Conservation (phyloP, 2,329 filamentous ascomycete species). For the Lachnellula subtilissima region DNA sequence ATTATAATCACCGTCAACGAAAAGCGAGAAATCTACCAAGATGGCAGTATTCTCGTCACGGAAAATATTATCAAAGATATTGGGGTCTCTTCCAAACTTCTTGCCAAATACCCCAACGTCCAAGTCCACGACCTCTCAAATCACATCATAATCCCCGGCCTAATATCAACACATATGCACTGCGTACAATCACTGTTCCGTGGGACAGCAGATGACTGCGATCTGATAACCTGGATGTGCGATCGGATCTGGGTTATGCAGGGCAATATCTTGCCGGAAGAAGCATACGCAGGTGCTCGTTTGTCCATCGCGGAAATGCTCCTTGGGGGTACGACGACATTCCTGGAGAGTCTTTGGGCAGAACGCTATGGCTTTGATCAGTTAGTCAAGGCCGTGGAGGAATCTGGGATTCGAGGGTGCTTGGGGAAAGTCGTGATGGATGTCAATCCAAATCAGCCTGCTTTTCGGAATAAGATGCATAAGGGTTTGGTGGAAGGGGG, state of each 20-base stretch:
- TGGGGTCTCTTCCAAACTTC: background rate
- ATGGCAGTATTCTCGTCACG: conserved; percentile 6
- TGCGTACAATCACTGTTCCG: conserved; percentile 2
- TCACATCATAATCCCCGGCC: conserved; percentile 4
- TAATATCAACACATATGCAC: conserved; percentile 7
- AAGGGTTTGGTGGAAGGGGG: conserved; percentile 5
- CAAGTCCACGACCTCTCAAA: background rate
- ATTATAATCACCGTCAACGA: conserved; percentile 5
- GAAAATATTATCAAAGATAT: conserved; percentile 5
- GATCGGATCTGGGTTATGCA: conserved; percentile 13
- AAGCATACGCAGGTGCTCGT: conserved; percentile 8
- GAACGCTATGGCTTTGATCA: conserved; percentile 8
- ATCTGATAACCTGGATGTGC: conserved; percentile 9
- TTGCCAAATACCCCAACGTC: background rate
- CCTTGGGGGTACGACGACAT: conserved; percentile 7
- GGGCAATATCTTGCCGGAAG: conserved; percentile 4
- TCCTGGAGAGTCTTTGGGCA: conserved; percentile 7
- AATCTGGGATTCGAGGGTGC: conserved; percentile 11
- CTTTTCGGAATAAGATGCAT: conserved; percentile 8
- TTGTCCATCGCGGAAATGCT: conserved; percentile 11
- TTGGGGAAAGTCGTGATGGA: conserved; percentile 13
- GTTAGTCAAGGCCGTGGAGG: conserved; percentile 3
- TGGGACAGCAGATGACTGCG: conserved; percentile 8
- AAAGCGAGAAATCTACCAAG: conserved; percentile 31
- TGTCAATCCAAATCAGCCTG: conserved; percentile 5